These are phyloP conservation scores for Nicotiana tomentosiformis DNA, from an alignment of 257 asterid species.

Conservation along the genomic window DNA sequence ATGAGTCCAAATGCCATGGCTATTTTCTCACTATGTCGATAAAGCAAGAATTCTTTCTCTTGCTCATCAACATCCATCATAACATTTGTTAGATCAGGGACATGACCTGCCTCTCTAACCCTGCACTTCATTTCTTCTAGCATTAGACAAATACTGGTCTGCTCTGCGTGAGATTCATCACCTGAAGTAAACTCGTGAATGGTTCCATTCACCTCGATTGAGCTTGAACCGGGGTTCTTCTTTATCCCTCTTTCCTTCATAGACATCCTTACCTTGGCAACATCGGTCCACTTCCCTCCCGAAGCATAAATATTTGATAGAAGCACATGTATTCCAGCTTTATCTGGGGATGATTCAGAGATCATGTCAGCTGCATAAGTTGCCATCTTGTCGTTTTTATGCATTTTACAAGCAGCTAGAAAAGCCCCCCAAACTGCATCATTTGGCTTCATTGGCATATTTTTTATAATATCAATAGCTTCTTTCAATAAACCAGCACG, in stretches of 20 bases:
- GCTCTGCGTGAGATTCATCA: conserved; percentile 29
- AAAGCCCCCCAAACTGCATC: conserved; percentile 41
- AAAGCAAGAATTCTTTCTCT: conserved; percentile 45
- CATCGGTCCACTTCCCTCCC: conserved; percentile 47
- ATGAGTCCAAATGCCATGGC: conserved; percentile 52
- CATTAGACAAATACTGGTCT: conserved; percentile 24
- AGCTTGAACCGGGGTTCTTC: conserved; percentile 50
- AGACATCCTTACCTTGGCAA: conserved; percentile 38
- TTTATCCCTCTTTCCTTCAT: conserved; percentile 48
- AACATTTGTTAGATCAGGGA: conserved; percentile 40
- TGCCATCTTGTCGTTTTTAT: conserved; percentile 33
- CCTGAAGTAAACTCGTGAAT: conserved; percentile 49
- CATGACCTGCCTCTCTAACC: conserved; percentile 36
- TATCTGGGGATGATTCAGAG: conserved; percentile 13
- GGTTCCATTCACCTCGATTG: conserved; percentile 39
- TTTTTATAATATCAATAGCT: conserved; percentile 31
- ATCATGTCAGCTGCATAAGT: conserved; percentile 20
- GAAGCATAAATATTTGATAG: conserved; percentile 47
- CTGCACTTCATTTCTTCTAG: conserved; percentile 41
- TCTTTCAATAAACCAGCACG: conserved; percentile 45
- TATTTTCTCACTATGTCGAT: conserved; percentile 47
- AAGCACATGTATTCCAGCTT: conserved; percentile 43
- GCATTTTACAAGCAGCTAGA: conserved; percentile 38
- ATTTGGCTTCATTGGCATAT: conserved; percentile 39
- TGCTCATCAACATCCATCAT: conserved; percentile 34